A percentile compares a stretch with the other conserved stretches of the same genome.
phyloP scores from a whole-genome alignment of 768 basidiomycete species.

The Glaciozyma martinii region DNA sequence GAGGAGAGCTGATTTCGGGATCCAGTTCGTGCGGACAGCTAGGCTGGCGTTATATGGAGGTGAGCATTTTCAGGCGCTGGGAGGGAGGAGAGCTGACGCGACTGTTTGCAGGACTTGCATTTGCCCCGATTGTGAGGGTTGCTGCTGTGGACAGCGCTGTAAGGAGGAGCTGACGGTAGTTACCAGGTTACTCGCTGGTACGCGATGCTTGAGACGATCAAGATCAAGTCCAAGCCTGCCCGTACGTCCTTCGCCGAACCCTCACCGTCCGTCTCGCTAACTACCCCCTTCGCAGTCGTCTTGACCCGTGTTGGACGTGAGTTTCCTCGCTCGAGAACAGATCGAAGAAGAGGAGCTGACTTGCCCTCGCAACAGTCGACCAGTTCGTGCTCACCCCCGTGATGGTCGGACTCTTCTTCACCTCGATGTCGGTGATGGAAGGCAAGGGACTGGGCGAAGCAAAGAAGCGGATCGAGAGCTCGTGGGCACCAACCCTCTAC shows the following conservation, averaged over 20 bases:
- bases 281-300: slow-evolving; percentile 43
- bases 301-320: slow-evolving; percentile 49
- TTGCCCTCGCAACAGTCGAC: slow-evolving; percentile 45
- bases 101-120: not conserved
- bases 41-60: not conserved
- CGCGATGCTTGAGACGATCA: slow-evolving; percentile 2
- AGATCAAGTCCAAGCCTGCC: slow-evolving; percentile 5
- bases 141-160: slow-evolving; percentile 3
- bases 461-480: slow-evolving; percentile 48
- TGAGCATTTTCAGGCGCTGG: not conserved
- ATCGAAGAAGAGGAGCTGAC: too few species aligned
- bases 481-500: slow-evolving; percentile 62
- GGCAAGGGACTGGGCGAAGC: slow-evolving; percentile 55
- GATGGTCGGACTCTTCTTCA: slow-evolving; percentile 54
- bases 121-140: not conserved
- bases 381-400: slow-evolving; percentile 69
- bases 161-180: slow-evolving; percentile 3
- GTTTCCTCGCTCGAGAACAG: too few species aligned
- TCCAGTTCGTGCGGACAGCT: not conserved
- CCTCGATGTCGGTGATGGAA: slow-evolving; percentile 69
- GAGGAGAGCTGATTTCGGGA: not conserved
- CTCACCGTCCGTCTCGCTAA: slow-evolving; percentile 41
- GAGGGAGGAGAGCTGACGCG: not conserved
- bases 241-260: slow-evolving; percentile 37
- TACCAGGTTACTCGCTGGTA: not conserved